These are phyloP conservation scores for Gossypium aridum DNA, from an alignment of 441 rosid species.

Conservation along the genomic window DNA sequence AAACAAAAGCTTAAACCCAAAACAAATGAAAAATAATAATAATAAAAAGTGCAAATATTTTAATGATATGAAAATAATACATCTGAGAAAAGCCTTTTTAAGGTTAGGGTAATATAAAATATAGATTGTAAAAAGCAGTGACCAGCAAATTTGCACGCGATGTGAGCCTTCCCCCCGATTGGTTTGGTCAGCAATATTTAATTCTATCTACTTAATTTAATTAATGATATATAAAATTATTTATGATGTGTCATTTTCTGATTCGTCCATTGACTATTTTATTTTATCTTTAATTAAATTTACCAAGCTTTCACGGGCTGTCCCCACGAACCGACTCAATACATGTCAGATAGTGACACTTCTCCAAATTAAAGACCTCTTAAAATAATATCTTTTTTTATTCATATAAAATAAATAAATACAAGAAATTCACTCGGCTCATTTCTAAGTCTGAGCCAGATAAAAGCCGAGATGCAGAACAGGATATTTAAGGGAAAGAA, in stretches of 20 bases:
- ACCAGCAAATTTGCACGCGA: constrained; percentile 41
- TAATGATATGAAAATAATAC: constrained; percentile 3
- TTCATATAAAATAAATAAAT: neutral
- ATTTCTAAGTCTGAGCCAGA: neutral
- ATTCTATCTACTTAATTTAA: neutral
- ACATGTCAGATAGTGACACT: constrained; percentile 31
- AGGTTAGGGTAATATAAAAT: constrained; percentile 24
- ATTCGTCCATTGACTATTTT: too few species aligned
- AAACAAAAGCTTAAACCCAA: neutral
- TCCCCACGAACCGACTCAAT: constrained; percentile 36
- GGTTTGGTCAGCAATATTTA: constrained; percentile 33
- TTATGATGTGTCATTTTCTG: too few species aligned
- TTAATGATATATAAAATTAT: too few species aligned
- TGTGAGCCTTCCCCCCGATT: constrained; percentile 37
- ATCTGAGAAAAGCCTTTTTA: neutral
- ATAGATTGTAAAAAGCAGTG: constrained; percentile 10
- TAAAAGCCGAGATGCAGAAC: neutral
- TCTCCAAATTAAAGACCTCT: constrained; percentile 32
- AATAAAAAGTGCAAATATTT: constrained; percentile 31
- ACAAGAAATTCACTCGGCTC: neutral
- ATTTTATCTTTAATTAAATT: neutral
- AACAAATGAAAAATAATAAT: neutral
- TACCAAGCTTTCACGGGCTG: constrained; percentile 15
- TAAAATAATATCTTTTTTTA: neutral
- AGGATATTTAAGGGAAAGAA: too few species aligned